A percentile compares a stretch with the other conserved stretches of the same genome.
These are phyloP conservation scores for Grammothele lineata DNA, from an alignment of 768 basidiomycete genomes.

Conservation along the genomic window DNA sequence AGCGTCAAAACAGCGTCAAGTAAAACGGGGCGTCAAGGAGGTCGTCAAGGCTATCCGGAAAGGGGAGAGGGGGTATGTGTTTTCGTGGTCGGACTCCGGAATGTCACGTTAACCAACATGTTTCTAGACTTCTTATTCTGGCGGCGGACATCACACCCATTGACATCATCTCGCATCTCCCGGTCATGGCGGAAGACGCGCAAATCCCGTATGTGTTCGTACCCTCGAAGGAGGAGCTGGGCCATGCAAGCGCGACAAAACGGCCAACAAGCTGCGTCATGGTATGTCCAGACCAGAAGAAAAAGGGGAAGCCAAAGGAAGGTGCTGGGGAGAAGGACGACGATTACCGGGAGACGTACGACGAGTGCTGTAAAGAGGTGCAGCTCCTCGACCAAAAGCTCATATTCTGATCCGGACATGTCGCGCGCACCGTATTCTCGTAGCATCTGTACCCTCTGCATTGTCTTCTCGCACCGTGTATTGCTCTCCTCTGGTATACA, in stretches of 20 bases:
- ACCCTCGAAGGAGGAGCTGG: slow-evolving; percentile 90
- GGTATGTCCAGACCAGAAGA: slow-evolving; percentile 81
- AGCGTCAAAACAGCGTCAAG: slow-evolving; percentile 93
- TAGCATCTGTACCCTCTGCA: slow-evolving; percentile 12
- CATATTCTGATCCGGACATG: slow-evolving; percentile 57
- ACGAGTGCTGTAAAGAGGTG: slow-evolving; percentile 84
- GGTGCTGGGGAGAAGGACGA: slow-evolving; percentile 62
- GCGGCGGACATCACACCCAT: slow-evolving; percentile 98
- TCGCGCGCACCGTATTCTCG: slow-evolving; percentile 52
- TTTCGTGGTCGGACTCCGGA: neutral
- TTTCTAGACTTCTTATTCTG: slow-evolving; percentile 73
- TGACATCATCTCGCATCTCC: slow-evolving; percentile 97
- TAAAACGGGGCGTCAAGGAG: slow-evolving; percentile 98
- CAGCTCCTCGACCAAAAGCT: slow-evolving; percentile 71
- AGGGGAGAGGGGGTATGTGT: slow-evolving; percentile 87
- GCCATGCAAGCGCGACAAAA: slow-evolving; percentile 93
- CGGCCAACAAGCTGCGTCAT: slow-evolving; percentile 98
- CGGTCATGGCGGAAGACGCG: slow-evolving; percentile 91
- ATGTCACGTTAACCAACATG: neutral
- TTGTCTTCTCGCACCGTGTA: slow-evolving; percentile 13
- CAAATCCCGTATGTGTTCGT: slow-evolving; percentile 89
- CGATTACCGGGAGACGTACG: slow-evolving; percentile 84
- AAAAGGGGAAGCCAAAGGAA: slow-evolving; percentile 59
- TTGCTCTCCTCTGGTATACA: slow-evolving; percentile 11
- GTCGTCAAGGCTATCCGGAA: slow-evolving; percentile 97